Evolutionary conservation across 768 basidiomycete species (phyloP).

Genomic region (Rubroboletus pulcherrimus): DNA sequence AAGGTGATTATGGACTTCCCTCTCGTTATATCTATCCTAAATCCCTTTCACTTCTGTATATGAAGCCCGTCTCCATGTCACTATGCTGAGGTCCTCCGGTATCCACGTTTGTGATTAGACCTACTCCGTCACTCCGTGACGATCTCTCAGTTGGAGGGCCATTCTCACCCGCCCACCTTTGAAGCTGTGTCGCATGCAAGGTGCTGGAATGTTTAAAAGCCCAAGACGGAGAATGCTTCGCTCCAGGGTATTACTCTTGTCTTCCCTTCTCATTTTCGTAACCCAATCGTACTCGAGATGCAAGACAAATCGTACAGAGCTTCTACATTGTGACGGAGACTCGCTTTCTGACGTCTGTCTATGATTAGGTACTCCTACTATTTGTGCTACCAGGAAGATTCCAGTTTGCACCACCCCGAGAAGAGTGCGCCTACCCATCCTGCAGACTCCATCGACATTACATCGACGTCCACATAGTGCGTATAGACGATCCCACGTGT

Average conservation of each 20-base stretch:
- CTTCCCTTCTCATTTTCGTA: background rate
- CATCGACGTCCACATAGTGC: slow-evolving; percentile 1
- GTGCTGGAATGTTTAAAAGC: slow-evolving; percentile 9
- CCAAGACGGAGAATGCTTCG: background rate
- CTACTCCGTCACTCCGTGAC: background rate
- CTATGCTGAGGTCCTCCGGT: background rate
- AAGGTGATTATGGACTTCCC: background rate
- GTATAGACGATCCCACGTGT: background rate
- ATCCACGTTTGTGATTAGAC: background rate
- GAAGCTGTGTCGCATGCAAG: slow-evolving; percentile 13
- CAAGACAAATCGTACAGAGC: slow-evolving; percentile 6
- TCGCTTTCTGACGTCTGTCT: background rate
- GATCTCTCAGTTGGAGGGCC: background rate
- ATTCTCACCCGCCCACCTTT: background rate
- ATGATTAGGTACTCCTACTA: background rate
- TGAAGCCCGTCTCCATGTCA: background rate
- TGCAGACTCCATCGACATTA: background rate
- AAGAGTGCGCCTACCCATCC: background rate
- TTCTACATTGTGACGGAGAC: background rate
- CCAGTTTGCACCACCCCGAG: background rate
- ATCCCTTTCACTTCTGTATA: background rate
- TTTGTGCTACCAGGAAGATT: background rate
- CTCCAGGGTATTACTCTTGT: background rate
- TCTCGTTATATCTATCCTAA: background rate
- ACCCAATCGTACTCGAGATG: slow-evolving; percentile 3